Evolutionary conservation across 139 green algal species (phyloP).

Genomic region (Chlorella sp.): DNA sequence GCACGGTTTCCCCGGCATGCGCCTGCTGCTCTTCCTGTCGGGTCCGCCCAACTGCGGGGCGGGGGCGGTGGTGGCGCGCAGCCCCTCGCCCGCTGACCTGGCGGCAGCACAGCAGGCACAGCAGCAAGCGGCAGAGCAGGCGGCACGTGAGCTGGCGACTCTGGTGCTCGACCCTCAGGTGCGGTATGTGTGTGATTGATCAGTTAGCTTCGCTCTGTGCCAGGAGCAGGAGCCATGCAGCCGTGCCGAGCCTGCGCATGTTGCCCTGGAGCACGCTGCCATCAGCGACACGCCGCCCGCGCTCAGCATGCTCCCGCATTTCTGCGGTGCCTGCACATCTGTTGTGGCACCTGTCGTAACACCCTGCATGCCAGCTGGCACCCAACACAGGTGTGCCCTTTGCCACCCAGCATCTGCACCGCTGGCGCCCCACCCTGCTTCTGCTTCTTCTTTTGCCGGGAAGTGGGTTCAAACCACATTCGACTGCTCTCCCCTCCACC

Average conservation of each 20-base stretch:
- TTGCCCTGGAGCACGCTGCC: too few relatives aligned
- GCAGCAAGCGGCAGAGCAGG: conserved; percentile 6
- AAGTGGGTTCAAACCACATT: too few relatives aligned
- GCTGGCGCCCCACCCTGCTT: too few relatives aligned
- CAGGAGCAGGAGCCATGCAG: neutral
- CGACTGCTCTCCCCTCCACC: neutral
- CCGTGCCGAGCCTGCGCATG: too few relatives aligned
- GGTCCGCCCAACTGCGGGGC: conserved; percentile 71
- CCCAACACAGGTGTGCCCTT: too few relatives aligned
- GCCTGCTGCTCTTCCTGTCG: conserved; percentile 72
- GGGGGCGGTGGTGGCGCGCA: conserved; percentile 58
- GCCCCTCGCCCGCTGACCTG: neutral
- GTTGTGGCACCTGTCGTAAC: too few relatives aligned
- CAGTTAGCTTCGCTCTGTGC: neutral
- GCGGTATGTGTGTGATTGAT: neutral
- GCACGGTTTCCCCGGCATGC: conserved; percentile 24
- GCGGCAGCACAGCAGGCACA: neutral
- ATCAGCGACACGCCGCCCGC: too few relatives aligned
- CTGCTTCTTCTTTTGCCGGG: too few relatives aligned
- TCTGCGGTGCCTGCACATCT: neutral
- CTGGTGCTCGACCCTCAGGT: neutral
- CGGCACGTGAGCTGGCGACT: neutral
- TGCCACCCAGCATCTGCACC: too few relatives aligned
- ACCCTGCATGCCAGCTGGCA: too few relatives aligned
- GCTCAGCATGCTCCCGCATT: too few relatives aligned